phyloP scores from a whole-genome alignment of 2,329 filamentous ascomycete genomes.

The Exophiala aquamarina region DNA sequence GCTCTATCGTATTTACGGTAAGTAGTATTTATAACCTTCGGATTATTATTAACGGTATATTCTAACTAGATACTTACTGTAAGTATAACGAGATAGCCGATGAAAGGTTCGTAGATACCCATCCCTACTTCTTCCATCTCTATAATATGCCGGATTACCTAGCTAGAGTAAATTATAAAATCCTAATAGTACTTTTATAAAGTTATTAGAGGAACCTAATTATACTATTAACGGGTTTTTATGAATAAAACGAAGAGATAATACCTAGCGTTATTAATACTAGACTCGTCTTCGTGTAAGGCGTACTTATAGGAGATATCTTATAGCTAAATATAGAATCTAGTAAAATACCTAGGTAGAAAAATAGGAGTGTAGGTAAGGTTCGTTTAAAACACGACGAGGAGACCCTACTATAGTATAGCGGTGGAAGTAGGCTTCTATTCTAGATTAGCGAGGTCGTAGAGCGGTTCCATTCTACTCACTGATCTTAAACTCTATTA shows the following conservation, averaged over 20 bases:
- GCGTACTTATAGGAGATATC: constrained; percentile 26
- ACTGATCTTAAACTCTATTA: constrained; percentile 7
- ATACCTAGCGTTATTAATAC: constrained; percentile 22
- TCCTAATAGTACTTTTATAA: constrained; percentile 32
- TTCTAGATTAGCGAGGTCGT: background rate
- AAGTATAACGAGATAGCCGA: constrained; percentile 31
- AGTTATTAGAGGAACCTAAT: constrained; percentile 29
- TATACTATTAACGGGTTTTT: constrained; percentile 29
- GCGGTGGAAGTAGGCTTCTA: constrained; percentile 23
- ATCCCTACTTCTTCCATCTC: constrained; percentile 23
- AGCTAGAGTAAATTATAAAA: constrained; percentile 31
- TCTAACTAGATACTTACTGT: constrained; percentile 33
- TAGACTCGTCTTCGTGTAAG: constrained; percentile 14
- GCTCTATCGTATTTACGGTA: background rate
- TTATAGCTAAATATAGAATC: constrained; percentile 19
- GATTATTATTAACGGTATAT: constrained; percentile 30
- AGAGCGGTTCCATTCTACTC: background rate
- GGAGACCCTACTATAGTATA: constrained; percentile 32
- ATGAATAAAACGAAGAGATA: constrained; percentile 32
- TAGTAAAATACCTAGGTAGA: constrained; percentile 32
- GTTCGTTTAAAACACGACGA: constrained; percentile 28
- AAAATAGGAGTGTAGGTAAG: constrained; percentile 26
- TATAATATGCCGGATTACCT: constrained; percentile 25
- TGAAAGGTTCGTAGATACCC: constrained; percentile 29
- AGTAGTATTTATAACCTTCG: constrained; percentile 22